These are phyloP conservation scores for Exophiala sideris DNA, from an alignment of 2,329 filamentous ascomycete species.

Conservation along the genomic window DNA sequence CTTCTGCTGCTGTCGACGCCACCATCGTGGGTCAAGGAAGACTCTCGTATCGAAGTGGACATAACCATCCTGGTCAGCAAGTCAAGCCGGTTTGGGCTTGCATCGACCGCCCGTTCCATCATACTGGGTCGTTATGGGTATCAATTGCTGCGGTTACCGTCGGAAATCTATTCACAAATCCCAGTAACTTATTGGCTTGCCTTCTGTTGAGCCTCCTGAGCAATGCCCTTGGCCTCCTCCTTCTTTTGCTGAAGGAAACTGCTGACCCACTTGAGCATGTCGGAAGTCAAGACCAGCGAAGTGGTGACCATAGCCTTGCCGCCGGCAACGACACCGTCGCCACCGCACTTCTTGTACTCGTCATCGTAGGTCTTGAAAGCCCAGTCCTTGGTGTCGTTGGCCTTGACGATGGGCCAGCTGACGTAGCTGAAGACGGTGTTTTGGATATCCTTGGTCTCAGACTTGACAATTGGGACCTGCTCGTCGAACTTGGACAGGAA, in stretches of 20 bases:
- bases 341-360: constrained; percentile 48
- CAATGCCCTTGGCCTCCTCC: constrained; percentile 55
- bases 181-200: no score
- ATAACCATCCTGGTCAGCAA: no score
- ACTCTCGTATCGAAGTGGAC: no score
- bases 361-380: constrained; percentile 41
- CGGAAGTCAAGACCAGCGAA: constrained; percentile 62
- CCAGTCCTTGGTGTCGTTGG: constrained; percentile 53
- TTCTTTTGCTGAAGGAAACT: constrained; percentile 61
- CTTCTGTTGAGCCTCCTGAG: constrained; percentile 8
- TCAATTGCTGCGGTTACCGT: no score
- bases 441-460: constrained; percentile 69
- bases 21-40: no score
- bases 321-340: constrained; percentile 61
- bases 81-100: no score
- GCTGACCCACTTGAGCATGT: constrained; percentile 61
- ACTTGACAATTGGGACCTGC: constrained; percentile 69
- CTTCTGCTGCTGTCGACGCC: no score
- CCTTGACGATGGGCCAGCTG: constrained; percentile 61
- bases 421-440: constrained; percentile 60
- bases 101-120: no score
- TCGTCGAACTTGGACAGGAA: constrained; percentile 67
- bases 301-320: constrained; percentile 69
- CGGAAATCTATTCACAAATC: no score
- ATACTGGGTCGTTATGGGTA: no score